Percentiles rank a stretch among this genome's conserved stretches.
These are phyloP conservation scores for Scolecobasidium constrictum DNA, from an alignment of 2,329 filamentous ascomycete genomes.

Conservation along the genomic window DNA sequence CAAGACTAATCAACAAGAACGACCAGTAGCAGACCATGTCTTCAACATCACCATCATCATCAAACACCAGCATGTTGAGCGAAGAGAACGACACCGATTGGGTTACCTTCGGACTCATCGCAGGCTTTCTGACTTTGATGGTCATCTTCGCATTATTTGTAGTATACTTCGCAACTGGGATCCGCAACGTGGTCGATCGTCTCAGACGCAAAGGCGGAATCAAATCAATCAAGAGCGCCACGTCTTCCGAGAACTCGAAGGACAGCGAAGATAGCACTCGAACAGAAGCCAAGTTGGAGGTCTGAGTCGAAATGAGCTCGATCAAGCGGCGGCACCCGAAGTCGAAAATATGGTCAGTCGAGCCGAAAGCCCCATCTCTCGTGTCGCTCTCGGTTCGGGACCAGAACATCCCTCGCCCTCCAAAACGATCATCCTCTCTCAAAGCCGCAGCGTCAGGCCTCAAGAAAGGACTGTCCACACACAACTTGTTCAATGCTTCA, in stretches of 20 bases:
- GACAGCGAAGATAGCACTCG: too few relatives aligned
- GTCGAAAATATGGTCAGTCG: not conserved
- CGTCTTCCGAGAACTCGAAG: not conserved
- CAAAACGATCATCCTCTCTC: constrained; percentile 5
- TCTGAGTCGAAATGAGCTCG: not conserved
- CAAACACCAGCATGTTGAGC: not conserved
- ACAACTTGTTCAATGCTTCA: not conserved
- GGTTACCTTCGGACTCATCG: not conserved
- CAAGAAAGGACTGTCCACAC: not conserved
- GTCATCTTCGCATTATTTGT: not conserved
- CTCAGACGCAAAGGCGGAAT: too few relatives aligned
- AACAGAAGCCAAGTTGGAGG: too few relatives aligned
- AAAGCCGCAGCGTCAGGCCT: constrained; percentile 1
- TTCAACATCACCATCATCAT: too few relatives aligned
- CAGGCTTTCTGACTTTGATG: not conserved
- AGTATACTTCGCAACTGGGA: not conserved
- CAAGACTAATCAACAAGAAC: too few relatives aligned
- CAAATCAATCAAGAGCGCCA: not conserved
- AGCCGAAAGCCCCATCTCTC: constrained; percentile 12
- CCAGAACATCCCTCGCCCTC: constrained; percentile 4
- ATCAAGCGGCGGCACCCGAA: constrained; percentile 11
- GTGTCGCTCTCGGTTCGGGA: constrained; percentile 6
- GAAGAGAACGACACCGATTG: not conserved
- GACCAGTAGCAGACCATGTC: too few relatives aligned
- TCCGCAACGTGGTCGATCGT: not conserved